phyloP scores from a whole-genome alignment of 768 basidiomycete species.

The Hygrocybe coccinea region DNA sequence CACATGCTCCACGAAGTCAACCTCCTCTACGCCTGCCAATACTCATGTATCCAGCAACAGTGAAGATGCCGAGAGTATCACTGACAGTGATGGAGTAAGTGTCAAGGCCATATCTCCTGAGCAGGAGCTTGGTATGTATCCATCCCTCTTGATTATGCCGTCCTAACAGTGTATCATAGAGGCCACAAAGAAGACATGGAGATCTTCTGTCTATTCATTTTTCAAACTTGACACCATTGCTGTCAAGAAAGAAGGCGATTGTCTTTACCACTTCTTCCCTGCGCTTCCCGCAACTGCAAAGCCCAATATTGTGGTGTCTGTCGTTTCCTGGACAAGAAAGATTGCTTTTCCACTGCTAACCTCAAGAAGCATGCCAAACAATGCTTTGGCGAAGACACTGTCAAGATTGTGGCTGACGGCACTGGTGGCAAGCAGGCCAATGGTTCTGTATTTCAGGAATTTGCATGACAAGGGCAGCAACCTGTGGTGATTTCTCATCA shows the following conservation, averaged over 20 bases:
- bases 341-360: constrained; percentile 25
- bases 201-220: constrained; percentile 24
- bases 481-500: constrained; percentile 28
- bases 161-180: too few species aligned
- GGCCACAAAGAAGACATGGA: constrained; percentile 20
- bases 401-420: constrained; percentile 2
- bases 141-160: too few species aligned
- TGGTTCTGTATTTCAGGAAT: constrained; percentile 20
- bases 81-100: too few species aligned
- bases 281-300: constrained; percentile 15
- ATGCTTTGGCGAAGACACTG: constrained; percentile 15
- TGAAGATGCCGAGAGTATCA: too few species aligned
- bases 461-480: constrained; percentile 19
- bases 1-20: too few species aligned
- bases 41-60: too few species aligned
- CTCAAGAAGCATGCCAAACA: constrained; percentile 21
- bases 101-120: too few species aligned
- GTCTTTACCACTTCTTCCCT: constrained; percentile 22
- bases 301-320: neutral
- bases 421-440: constrained; percentile 18
- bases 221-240: constrained; percentile 18
- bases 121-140: too few species aligned
- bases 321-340: constrained; percentile 20
- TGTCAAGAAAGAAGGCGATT: constrained; percentile 10
- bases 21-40: too few species aligned